phyloP scores from a whole-genome alignment of 306 rosid genomes.

The Erythrophleum fordii region DNA sequence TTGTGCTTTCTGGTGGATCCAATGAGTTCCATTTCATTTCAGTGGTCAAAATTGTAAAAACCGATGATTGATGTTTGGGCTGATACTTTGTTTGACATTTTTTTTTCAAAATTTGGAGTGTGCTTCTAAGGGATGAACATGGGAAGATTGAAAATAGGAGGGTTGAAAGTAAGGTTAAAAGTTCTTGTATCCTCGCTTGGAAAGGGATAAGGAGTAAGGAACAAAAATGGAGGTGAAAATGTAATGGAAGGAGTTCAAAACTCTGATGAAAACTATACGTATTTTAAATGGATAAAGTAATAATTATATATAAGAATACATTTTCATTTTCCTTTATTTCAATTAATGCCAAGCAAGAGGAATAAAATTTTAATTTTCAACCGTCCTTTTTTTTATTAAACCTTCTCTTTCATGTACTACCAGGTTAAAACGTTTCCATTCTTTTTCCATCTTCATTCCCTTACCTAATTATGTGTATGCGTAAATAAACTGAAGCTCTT shows the following conservation, averaged over 20 bases:
- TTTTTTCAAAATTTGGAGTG: background rate
- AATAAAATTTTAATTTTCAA: background rate
- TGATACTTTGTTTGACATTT: conserved; percentile 5
- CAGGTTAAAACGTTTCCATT: background rate
- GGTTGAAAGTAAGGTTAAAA: background rate
- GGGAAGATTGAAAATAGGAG: background rate
- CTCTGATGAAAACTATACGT: background rate
- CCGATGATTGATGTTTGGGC: background rate
- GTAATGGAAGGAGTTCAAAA: background rate
- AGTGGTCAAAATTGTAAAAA: background rate
- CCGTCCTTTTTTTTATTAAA: background rate
- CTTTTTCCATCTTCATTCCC: background rate
- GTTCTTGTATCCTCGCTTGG: background rate
- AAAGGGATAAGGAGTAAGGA: background rate
- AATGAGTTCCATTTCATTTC: conserved; percentile 18
- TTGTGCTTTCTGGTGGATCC: conserved; percentile 28
- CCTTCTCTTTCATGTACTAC: background rate
- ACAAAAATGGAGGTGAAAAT: conserved; percentile 13
- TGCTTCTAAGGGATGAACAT: conserved; percentile 20
- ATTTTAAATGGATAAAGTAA: background rate
- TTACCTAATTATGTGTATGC: background rate
- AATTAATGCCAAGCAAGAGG: background rate
- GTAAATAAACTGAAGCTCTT: background rate
- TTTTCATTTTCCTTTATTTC: background rate
- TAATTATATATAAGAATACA: background rate